Evolutionary conservation across 208 protist genomes (phyloP).

Genomic region (Wallacemonas rigidus): DNA sequence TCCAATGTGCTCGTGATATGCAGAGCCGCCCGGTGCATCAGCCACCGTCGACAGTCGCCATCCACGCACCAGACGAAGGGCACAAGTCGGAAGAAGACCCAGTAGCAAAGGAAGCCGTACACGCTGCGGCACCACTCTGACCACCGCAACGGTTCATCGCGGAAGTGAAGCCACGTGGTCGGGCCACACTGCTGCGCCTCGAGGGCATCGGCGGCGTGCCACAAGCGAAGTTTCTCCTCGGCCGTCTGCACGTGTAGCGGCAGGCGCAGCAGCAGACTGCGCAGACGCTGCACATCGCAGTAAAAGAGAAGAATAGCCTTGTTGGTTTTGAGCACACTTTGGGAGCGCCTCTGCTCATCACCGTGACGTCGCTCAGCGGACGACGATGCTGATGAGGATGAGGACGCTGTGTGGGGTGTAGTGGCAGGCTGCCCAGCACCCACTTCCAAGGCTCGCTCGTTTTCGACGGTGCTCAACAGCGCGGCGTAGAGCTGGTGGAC

Average conservation of each 20-base stretch:
- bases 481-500: conserved; percentile 22
- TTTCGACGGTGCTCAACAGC: conserved; percentile 17
- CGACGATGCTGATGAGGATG: neutral
- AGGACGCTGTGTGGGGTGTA: neutral
- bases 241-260: conserved; percentile 29
- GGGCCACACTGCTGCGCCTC: conserved; percentile 53
- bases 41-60: conserved; percentile 14
- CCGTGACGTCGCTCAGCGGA: too few species aligned
- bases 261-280: conserved; percentile 37
- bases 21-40: conserved; percentile 37
- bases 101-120: conserved; percentile 47
- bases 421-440: conserved; percentile 25
- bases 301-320: conserved; percentile 56
- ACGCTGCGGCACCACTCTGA: conserved; percentile 39
- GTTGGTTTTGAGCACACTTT: conserved; percentile 16
- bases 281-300: conserved; percentile 53
- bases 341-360: conserved; percentile 30
- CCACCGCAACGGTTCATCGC: conserved; percentile 37
- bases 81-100: conserved; percentile 44
- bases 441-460: conserved; percentile 23
- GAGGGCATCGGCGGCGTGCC: conserved; percentile 35
- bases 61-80: conserved; percentile 24
- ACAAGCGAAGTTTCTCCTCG: conserved; percentile 33
- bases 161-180: conserved; percentile 47
- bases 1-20: conserved; percentile 41